phyloP scores from a whole-genome alignment of 148 eudicot species.

The Rhododendron ferrugineum region DNA sequence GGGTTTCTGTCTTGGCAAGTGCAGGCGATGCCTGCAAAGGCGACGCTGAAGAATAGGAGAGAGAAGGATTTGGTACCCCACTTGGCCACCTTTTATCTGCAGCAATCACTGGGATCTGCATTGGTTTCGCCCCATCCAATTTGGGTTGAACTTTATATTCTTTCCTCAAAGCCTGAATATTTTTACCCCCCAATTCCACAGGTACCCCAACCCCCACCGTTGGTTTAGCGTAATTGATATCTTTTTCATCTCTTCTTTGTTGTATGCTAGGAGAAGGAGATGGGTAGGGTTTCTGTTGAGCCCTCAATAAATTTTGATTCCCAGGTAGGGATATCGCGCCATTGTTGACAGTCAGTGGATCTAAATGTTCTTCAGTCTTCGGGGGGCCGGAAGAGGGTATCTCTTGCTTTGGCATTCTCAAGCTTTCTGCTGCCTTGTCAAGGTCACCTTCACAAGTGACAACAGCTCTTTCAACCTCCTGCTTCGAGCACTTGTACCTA shows the following conservation, averaged over 20 bases:
- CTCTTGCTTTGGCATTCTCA: conserved; percentile 65
- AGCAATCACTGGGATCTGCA: conserved; percentile 28
- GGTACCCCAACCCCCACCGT: conserved; percentile 40
- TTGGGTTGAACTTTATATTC: conserved; percentile 44
- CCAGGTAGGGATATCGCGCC: conserved; percentile 35
- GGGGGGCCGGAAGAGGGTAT: conserved; percentile 26
- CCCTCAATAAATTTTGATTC: conserved; percentile 39
- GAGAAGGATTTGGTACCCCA: conserved; percentile 54
- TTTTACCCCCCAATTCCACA: conserved; percentile 41
- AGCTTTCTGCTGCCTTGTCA: conserved; percentile 68
- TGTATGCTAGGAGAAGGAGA: conserved; percentile 25
- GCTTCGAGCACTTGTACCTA: conserved; percentile 67
- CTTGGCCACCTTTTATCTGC: conserved; percentile 67
- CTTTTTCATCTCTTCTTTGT: conserved; percentile 75
- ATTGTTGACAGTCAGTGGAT: conserved; percentile 35
- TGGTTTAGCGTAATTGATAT: conserved; percentile 60
- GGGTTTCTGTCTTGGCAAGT: conserved; percentile 49
- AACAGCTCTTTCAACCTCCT: conserved; percentile 81
- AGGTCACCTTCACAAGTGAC: conserved; percentile 92
- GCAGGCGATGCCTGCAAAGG: conserved; percentile 54
- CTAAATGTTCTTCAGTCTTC: conserved; percentile 61
- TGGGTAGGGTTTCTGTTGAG: conserved; percentile 36
- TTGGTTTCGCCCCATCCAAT: conserved; percentile 62
- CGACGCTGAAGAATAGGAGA: conserved; percentile 51
- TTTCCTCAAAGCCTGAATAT: conserved; percentile 33